phyloP scores from a whole-genome alignment of 108 stramenopile genomes.

The Mediolabrus comicus region DNA sequence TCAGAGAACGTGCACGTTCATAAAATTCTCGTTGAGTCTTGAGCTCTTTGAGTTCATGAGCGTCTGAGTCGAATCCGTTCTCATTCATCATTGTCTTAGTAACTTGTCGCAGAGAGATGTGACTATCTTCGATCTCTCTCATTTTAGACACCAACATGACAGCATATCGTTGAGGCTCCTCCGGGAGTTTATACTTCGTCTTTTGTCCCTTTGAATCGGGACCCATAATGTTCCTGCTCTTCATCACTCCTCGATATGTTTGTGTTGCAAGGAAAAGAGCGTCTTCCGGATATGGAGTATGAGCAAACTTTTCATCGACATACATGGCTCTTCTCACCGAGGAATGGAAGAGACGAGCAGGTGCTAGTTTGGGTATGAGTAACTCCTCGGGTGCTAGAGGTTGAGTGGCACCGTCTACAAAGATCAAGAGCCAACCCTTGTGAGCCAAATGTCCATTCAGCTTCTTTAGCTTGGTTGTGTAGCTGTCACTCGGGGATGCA shows the following conservation, averaged over 20 bases:
- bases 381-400: slow-evolving; percentile 41
- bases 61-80: slow-evolving; percentile 35
- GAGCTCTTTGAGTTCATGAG: slow-evolving; percentile 37
- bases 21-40: slow-evolving; percentile 69
- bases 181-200: slow-evolving; percentile 59
- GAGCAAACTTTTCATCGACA: slow-evolving; percentile 63
- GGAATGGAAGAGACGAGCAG: slow-evolving; percentile 59
- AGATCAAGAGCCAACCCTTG: slow-evolving; percentile 39
- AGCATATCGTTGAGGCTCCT: slow-evolving; percentile 63
- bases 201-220: slow-evolving; percentile 48
- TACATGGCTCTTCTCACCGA: slow-evolving; percentile 61
- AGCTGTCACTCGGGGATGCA: slow-evolving; percentile 24
- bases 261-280: slow-evolving; percentile 64
- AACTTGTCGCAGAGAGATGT: slow-evolving; percentile 53
- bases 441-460: slow-evolving; percentile 72
- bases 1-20: slow-evolving; percentile 53
- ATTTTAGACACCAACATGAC: slow-evolving; percentile 53
- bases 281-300: slow-evolving; percentile 63
- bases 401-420: slow-evolving; percentile 24
- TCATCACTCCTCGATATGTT: slow-evolving; percentile 40
- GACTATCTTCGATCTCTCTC: slow-evolving; percentile 23
- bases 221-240: slow-evolving; percentile 30
- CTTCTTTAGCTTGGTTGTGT: slow-evolving; percentile 20
- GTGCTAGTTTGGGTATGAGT: slow-evolving; percentile 69
- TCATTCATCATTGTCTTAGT: slow-evolving; percentile 66